Conservation (phyloP, 805 yeast species). For the Zygoascus biomembranicola region DNA sequence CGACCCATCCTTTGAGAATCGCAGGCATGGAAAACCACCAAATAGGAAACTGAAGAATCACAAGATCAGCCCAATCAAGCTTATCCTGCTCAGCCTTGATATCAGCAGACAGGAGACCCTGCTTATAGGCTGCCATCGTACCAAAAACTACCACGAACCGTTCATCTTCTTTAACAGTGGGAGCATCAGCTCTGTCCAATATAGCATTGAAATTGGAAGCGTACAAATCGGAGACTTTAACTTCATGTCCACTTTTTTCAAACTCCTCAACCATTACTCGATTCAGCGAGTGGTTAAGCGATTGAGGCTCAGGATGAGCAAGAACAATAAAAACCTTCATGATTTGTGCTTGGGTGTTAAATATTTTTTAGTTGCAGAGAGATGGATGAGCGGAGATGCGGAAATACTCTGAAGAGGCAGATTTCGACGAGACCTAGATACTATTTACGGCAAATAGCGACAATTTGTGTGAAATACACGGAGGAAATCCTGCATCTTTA, state of each 20-base stretch:
- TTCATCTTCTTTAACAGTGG: not conserved
- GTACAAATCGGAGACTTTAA: constrained; percentile 1
- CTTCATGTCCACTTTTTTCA: not conserved
- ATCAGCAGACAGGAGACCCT: not conserved
- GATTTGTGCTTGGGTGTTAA: not conserved
- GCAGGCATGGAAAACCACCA: constrained; percentile 1
- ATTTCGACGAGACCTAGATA: too few relatives aligned
- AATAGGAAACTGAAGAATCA: not conserved
- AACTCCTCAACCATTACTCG: not conserved
- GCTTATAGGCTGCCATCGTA: not conserved
- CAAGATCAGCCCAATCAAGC: not conserved
- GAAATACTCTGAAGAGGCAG: not conserved
- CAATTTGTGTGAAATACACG: too few relatives aligned
- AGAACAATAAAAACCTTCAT: not conserved
- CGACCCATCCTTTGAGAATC: constrained; percentile 1
- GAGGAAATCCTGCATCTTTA: too few relatives aligned
- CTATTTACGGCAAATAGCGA: too few relatives aligned
- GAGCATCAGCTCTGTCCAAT: not conserved
- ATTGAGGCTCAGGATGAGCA: constrained; percentile 1
- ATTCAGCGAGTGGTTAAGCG: not conserved
- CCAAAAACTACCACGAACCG: not conserved
- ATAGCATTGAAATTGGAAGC: not conserved
- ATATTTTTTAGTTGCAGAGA: not conserved
- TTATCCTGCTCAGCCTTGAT: not conserved
- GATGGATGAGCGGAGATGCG: too few relatives aligned